A percentile compares a stretch with the other conserved stretches of the same genome.
phyloP scores from a whole-genome alignment of 169 alveolate genomes.

The Cryptosporidium andersoni region DNA sequence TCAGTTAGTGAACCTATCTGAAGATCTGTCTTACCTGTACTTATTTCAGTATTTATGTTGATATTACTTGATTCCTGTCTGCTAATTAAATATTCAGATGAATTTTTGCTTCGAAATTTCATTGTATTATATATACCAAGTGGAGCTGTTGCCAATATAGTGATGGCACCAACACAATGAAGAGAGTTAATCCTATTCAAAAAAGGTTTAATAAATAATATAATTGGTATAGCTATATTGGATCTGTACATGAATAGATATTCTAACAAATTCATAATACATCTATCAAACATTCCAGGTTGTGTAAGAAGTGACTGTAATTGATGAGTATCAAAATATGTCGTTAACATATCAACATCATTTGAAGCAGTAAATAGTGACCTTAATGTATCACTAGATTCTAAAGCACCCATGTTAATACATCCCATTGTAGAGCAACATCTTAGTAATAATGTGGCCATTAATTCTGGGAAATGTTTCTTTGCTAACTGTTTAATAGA shows the following conservation, averaged over 20 bases:
- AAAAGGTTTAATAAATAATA: conserved; percentile 41
- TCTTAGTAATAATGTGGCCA: conserved; percentile 46
- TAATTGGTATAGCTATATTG: conserved; percentile 4
- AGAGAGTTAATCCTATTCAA: conserved; percentile 39
- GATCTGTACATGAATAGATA: conserved; percentile 34
- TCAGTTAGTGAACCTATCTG: neutral
- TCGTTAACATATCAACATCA: conserved; percentile 32
- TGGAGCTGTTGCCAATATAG: conserved; percentile 23
- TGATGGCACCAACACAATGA: conserved; percentile 57
- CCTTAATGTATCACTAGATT: conserved; percentile 49
- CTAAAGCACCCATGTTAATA: conserved; percentile 69
- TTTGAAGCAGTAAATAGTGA: conserved; percentile 38
- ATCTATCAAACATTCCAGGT: conserved; percentile 34
- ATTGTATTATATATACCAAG: conserved; percentile 20
- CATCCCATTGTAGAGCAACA: conserved; percentile 68
- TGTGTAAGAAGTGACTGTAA: conserved; percentile 14
- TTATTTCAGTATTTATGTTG: neutral
- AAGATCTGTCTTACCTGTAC: neutral
- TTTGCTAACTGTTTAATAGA: conserved; percentile 52
- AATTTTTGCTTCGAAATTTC: too few relatives aligned
- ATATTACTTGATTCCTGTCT: neutral
- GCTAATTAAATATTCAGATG: too few relatives aligned
- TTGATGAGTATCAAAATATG: conserved; percentile 59
- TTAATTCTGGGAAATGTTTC: conserved; percentile 47
- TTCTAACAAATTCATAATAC: conserved; percentile 27